A percentile compares a stretch with the other conserved stretches of the same genome.
These are phyloP conservation scores for Aspergillus fumigatus DNA, from an alignment of 2,329 filamentous ascomycete species.

Conservation along the genomic window DNA sequence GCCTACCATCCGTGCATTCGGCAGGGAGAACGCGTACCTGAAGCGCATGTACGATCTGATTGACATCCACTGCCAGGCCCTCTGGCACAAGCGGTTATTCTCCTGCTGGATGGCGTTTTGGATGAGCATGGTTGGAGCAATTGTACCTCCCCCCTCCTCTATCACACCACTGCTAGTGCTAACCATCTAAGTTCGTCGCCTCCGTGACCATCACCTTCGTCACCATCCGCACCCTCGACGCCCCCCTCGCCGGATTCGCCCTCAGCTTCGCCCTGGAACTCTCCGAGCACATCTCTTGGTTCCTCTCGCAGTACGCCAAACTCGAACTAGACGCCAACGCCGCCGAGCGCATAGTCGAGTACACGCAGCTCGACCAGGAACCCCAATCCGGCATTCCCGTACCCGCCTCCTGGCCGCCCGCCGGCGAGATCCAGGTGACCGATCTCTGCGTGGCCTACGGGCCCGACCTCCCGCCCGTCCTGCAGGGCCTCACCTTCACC, in stretches of 20 bases:
- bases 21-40: conserved; percentile 62
- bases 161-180: conserved; percentile 30
- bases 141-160: too few relatives aligned
- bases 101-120: conserved; percentile 73
- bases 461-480: conserved; percentile 62
- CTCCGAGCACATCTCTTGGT: not conserved
- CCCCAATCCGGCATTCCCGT: conserved; percentile 57
- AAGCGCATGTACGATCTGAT: conserved; percentile 52
- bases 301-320: conserved; percentile 28
- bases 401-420: conserved; percentile 73
- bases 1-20: conserved; percentile 67
- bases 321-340: conserved; percentile 74
- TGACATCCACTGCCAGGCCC: conserved; percentile 6
- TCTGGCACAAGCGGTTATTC: conserved; percentile 62
- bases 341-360: conserved; percentile 70
- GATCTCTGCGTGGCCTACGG: conserved; percentile 69
- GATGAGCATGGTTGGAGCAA: conserved; percentile 62
- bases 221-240: conserved; percentile 52
- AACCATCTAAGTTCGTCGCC: conserved; percentile 27
- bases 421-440: conserved; percentile 65
- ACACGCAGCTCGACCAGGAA: conserved; percentile 64
- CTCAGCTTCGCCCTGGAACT: conserved; percentile 52
- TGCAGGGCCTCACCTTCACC: conserved; percentile 64
- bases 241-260: conserved; percentile 70
- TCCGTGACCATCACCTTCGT: too few relatives aligned